Evolutionary conservation across 1,139 yeast genomes (phyloP).

Genomic region (Kodamaea sp.): DNA sequence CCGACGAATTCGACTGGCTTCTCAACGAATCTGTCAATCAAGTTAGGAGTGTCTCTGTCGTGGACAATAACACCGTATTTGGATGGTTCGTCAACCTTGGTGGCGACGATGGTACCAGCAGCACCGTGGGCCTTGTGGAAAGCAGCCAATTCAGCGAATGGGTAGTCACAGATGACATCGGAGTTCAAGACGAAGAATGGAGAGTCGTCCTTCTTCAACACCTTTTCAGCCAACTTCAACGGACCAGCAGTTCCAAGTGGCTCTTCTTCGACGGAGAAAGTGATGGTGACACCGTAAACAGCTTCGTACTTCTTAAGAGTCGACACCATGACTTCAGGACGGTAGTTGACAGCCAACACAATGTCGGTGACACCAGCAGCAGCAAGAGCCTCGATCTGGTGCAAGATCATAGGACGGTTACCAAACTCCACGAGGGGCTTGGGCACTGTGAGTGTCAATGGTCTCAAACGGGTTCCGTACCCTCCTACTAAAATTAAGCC

Average conservation of each 20-base stretch:
- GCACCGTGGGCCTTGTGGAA: conserved; percentile 98
- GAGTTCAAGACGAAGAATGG: conserved; percentile 98
- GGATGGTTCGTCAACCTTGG: conserved; percentile 99
- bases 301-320: conserved; percentile 92
- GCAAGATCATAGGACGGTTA: conserved; percentile 96
- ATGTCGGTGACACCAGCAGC: conserved; percentile 99
- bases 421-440: conserved; percentile 99
- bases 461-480: conserved; percentile 99
- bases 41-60: conserved; percentile 87
- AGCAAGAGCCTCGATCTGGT: conserved; percentile 97
- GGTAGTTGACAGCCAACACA: conserved; percentile 97
- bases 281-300: conserved; percentile 90
- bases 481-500: conserved; percentile 99
- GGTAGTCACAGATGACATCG: conserved; percentile 98
- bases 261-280: conserved; percentile 98
- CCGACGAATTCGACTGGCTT: conserved; percentile 99
- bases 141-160: conserved; percentile 86
- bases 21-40: conserved; percentile 98
- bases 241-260: conserved; percentile 99
- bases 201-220: conserved; percentile 88
- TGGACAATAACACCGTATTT: conserved; percentile 99
- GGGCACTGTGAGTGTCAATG: conserved; percentile 93
- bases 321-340: conserved; percentile 98
- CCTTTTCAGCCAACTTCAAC: conserved; percentile 91
- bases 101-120: conserved; percentile 97